A percentile compares a stretch with the other conserved stretches of the same genome.
These are phyloP conservation scores for Globisporangium splendens DNA, from an alignment of 352 stramenopile genomes.

Conservation along the genomic window DNA sequence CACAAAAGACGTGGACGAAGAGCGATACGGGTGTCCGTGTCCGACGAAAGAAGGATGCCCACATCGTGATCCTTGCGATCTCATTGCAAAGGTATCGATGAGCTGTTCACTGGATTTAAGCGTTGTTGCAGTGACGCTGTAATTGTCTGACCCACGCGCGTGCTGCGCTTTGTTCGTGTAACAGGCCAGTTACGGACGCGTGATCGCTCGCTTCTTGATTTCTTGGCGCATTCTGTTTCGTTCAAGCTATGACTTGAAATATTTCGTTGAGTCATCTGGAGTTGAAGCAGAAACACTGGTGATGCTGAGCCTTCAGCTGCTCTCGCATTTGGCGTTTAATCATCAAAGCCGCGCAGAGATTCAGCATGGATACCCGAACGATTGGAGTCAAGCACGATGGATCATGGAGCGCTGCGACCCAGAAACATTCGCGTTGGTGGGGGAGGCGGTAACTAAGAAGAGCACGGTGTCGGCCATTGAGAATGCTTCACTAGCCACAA, in stretches of 20 bases:
- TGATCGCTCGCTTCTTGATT: slow-evolving; percentile 14
- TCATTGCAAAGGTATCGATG: slow-evolving; percentile 12
- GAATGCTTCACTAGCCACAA: not conserved
- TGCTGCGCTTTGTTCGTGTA: not conserved
- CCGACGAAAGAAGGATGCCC: slow-evolving; percentile 2
- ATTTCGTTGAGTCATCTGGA: slow-evolving; percentile 10
- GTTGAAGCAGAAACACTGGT: not conserved
- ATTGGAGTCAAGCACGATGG: slow-evolving; percentile 13
- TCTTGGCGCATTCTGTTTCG: slow-evolving; percentile 12
- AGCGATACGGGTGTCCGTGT: slow-evolving; percentile 13
- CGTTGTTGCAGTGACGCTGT: not conserved
- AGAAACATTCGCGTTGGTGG: slow-evolving; percentile 1
- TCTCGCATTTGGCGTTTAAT: slow-evolving; percentile 6
- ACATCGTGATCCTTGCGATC: slow-evolving; percentile 6
- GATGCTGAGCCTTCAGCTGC: slow-evolving; percentile 4
- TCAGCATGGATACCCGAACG: not conserved
- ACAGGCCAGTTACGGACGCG: slow-evolving; percentile 8
- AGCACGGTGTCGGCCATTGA: not conserved
- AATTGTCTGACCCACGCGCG: not conserved
- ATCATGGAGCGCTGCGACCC: slow-evolving; percentile 8
- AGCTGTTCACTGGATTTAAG: not conserved
- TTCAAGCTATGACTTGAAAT: slow-evolving; percentile 13
- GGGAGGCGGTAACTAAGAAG: no score
- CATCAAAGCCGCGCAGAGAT: slow-evolving; percentile 12
- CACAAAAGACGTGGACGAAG: not conserved